A percentile compares a stretch with the other conserved stretches of the same genome.
Conservation (phyloP, 2,329 filamentous ascomycete genomes). For the Fusarium coicis region DNA sequence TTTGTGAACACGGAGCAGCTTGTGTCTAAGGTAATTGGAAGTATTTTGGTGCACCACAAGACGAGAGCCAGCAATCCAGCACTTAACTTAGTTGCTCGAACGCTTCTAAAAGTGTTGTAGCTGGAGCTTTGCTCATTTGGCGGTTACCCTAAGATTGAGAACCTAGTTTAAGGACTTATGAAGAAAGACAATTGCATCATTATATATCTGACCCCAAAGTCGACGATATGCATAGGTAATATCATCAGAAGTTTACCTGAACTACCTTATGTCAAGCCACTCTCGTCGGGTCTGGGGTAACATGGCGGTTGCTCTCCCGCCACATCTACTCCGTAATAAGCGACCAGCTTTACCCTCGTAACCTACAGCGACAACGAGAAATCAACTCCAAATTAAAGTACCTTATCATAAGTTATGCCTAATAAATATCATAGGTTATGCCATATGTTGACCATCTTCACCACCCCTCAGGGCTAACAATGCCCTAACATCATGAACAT, state of each 20-base stretch:
- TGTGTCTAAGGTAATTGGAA: not conserved
- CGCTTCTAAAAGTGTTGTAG: too few species aligned
- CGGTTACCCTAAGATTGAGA: not conserved
- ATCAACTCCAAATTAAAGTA: conserved; percentile 23
- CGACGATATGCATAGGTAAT: not conserved
- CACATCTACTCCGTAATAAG: conserved; percentile 4
- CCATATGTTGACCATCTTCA: conserved; percentile 75
- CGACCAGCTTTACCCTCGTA: conserved; percentile 17
- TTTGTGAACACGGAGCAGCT: not conserved
- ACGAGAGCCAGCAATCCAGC: not conserved
- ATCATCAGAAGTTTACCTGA: not conserved
- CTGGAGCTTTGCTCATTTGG: not conserved
- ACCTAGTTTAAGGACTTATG: not conserved
- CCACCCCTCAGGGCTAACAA: conserved; percentile 89
- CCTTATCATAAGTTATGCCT: conserved; percentile 21
- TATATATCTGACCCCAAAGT: not conserved
- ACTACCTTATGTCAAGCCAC: not conserved
- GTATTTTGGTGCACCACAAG: conserved; percentile 1
- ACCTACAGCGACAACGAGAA: conserved; percentile 10
- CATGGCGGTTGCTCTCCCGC: conserved; percentile 12
- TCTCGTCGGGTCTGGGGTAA: not conserved
- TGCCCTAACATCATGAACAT: conserved; percentile 94
- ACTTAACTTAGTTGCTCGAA: not conserved
- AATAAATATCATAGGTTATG: conserved; percentile 40
- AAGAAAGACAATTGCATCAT: not conserved